Percentiles rank a stretch among this genome's conserved stretches.
Conservation (phyloP, 2,329 filamentous ascomycete genomes). For the Diaporthe nobilis region DNA sequence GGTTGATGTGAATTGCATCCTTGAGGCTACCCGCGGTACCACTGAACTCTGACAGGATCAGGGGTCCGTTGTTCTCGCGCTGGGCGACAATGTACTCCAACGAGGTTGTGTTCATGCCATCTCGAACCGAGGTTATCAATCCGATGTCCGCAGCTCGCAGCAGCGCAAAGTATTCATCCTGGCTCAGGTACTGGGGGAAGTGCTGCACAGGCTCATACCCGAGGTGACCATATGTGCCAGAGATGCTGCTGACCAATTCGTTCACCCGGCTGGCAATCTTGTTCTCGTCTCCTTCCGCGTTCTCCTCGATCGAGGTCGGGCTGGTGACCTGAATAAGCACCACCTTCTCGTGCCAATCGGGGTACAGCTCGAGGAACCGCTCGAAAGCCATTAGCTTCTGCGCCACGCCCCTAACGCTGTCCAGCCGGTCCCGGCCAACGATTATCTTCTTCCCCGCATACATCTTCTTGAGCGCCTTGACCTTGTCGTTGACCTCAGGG, state of each 20-base stretch:
- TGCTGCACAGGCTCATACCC: conserved; percentile 94
- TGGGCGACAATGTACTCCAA: conserved; percentile 96
- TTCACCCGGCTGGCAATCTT: conserved; percentile 92
- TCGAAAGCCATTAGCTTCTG: conserved; percentile 97
- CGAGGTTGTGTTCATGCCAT: conserved; percentile 98
- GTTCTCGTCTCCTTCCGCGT: conserved; percentile 81
- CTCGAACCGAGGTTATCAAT: conserved; percentile 93
- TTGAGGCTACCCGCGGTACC: conserved; percentile 89
- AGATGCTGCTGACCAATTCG: conserved; percentile 91
- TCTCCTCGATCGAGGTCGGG: conserved; percentile 84
- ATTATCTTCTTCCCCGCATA: conserved; percentile 96
- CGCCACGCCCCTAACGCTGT: conserved; percentile 92
- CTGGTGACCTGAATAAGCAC: conserved; percentile 97
- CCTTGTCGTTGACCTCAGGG: conserved; percentile 78
- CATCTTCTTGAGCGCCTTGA: conserved; percentile 79
- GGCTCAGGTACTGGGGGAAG: conserved; percentile 91
- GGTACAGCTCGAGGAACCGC: conserved; percentile 89
- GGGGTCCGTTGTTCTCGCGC: conserved; percentile 85
- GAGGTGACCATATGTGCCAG: conserved; percentile 89
- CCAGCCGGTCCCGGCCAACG: conserved; percentile 92
- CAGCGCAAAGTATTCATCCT: conserved; percentile 95
- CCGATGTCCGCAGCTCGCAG: conserved; percentile 91
- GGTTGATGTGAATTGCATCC: conserved; percentile 95
- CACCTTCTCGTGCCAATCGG: conserved; percentile 92
- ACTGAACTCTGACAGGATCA: conserved; percentile 97